Evolutionary conservation across 1,284 basidiomycete genomes (phyloP).

Genomic region (Hortiboletus rubellus): DNA sequence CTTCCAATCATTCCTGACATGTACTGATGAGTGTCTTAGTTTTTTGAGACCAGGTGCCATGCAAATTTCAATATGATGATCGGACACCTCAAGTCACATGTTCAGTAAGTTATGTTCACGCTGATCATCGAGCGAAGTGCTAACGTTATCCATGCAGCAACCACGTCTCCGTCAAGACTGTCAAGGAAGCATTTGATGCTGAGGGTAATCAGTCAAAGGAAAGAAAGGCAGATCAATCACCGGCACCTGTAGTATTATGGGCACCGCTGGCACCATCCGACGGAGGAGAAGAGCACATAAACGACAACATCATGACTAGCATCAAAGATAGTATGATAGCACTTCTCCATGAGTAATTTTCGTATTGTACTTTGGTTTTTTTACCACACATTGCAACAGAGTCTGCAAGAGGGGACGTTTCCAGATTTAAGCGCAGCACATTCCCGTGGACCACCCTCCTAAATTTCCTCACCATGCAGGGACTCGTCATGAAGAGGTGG

Average conservation of each 20-base stretch:
- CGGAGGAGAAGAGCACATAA: neutral
- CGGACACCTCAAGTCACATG: neutral
- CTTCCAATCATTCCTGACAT: neutral
- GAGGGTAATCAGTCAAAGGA: neutral
- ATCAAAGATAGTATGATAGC: neutral
- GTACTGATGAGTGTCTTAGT: neutral
- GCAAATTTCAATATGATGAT: neutral
- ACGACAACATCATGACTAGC: neutral
- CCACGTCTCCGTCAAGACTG: neutral
- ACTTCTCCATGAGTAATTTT: neutral
- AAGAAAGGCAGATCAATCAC: neutral
- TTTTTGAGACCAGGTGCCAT: neutral
- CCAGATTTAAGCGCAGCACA: neutral
- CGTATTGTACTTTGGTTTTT: too few relatives aligned
- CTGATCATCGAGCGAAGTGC: neutral
- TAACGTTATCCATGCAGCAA: neutral
- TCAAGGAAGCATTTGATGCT: neutral
- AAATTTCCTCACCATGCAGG: neutral
- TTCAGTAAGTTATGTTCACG: neutral
- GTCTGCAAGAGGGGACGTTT: neutral
- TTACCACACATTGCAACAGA: neutral
- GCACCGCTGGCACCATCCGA: too few relatives aligned
- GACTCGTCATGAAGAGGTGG: slow-evolving; percentile 3
- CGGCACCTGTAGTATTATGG: neutral
- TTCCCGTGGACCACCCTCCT: slow-evolving; percentile 8